Base-by-base conservation (phyloP, 345 rosid species). In the Eucalyptus cloeziana region DNA sequence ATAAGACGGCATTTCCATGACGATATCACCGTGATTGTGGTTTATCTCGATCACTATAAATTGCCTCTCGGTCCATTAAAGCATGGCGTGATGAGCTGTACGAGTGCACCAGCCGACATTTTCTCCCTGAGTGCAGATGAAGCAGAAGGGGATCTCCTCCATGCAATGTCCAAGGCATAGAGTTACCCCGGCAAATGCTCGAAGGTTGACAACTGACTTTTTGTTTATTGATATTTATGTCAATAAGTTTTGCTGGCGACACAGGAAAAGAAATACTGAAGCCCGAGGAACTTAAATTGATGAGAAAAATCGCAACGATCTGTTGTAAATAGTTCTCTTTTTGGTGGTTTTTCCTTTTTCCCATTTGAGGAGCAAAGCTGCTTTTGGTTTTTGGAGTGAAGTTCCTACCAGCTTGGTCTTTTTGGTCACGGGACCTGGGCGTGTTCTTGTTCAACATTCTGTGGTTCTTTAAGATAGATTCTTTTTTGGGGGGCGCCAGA, bases 1-100 rank as follows among this genome's bases (percentile, higher is more conserved):
- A 85, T 93, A 87, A 92, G 98, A 89, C 95, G 98, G 10, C 96
- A 96, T 92, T 96, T 95, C 89, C 97, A 96, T 21, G 98, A 96
- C 15, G 97, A 96, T 86, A 94, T 96, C 64, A 96, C 96, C 3
- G 98, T 95, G 87, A 85, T 96, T 62, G 98, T 96, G 47, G 92
- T 96, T 52, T 96, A 94, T 86, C 96, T 96, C 15, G 99, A 97
- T 89, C 97, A 95, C 90, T 91, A 92, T 3, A 92, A 90, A 89
- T 86, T 94, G 31, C 31, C 93, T 3, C 79, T 52, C 21, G 25
- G 90, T 52, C 92, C 89, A 90, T 83, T 54, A 52, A 88, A 92
- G 85, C 89, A 89, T 51, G 79, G 91, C 27, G 88, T 89, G 22
- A 54, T 90, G 30, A 94, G 96, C 79, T 93, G 96, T 92, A 93